Base-by-base conservation (phyloP, 1,139 yeast genomes). In the Chernovozyma sophiae-reginae region DNA sequence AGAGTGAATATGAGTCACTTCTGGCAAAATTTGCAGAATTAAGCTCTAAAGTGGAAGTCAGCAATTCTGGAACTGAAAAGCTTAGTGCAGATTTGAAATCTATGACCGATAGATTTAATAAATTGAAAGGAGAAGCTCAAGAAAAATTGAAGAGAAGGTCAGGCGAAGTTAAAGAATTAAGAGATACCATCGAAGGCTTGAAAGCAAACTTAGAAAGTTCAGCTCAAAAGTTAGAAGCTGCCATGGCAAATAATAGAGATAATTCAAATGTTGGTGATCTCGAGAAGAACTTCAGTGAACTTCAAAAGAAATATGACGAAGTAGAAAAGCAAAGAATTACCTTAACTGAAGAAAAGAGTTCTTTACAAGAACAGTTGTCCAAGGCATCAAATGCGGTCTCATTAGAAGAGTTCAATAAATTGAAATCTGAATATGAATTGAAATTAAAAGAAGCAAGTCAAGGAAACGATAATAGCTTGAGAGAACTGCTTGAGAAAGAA, bases 1-100 rank as follows among this genome's bases (percentile, higher is more conserved):
- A 55, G 60, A 67, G 61, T 24, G 73, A 65, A 42, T 56, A 67
- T 29, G 59, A 57, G 35, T 50, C 57, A 17, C 62, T 56, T 15
- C 58, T 55, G 35, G 42, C 40, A 16, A 12, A 19, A 31, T 31
- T 20, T 5, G 12, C 3, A 7, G 18, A 20, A 6, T 13, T 31
- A 7, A 23, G n/a, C 7, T 8, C 54, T 29, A 48, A 60, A 20
- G 41, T 45, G 27, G 46, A 46, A 6, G 59, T 56, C 35, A 51
- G 58, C 34, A 49, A 42, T 31, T 56, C 51, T 44, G 56, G 53
- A 20, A 58, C 52, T 33, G 55, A 52, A 27, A 39, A 51, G 14
- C 36, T 55, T 27, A 40, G 35, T 14, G 24, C 30, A 14, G 36
- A 33, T 24, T 33, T 25, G 19, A 33, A n/a, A 15, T 27, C 32